These are phyloP conservation scores for Stentor roeselii DNA, from an alignment of 73 alveolate genomes.

Conservation along the genomic window DNA sequence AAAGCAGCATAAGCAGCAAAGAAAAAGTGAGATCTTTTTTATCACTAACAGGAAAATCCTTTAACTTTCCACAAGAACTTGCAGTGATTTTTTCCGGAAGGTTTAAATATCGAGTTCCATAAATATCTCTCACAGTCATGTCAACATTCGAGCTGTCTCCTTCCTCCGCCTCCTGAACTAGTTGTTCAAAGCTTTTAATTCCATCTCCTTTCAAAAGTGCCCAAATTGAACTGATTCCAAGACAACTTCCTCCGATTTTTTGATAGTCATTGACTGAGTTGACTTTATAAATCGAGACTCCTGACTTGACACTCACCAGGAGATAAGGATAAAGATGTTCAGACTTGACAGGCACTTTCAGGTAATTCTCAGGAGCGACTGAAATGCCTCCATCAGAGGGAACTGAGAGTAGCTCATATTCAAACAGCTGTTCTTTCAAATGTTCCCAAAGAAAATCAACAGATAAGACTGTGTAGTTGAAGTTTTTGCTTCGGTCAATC, in stretches of 20 bases:
- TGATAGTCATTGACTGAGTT: conserved; percentile 52
- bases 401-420: neutral
- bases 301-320: conserved; percentile 68
- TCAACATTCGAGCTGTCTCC: conserved; percentile 71
- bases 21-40: neutral
- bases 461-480: neutral
- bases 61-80: conserved; percentile 68
- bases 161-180: conserved; percentile 44
- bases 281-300: conserved; percentile 64
- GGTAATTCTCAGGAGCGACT: neutral
- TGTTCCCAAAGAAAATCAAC: neutral
- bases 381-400: conserved; percentile 13
- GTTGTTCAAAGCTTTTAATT: conserved; percentile 46
- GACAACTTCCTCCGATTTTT: conserved; percentile 64
- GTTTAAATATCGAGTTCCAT: conserved; percentile 73
- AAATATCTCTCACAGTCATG: conserved; percentile 85
- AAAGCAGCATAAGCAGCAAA: neutral
- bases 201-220: conserved; percentile 54
- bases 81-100: conserved; percentile 67
- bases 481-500: neutral
- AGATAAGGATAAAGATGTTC: conserved; percentile 79
- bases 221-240: conserved; percentile 74
- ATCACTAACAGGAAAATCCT: conserved; percentile 22
- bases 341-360: neutral
- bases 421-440: neutral